Evolutionary conservation across 2,329 filamentous ascomycete genomes (phyloP), one percentile per base, ranked within the genome.

Genomic region (Alternaria dauci): DNA sequence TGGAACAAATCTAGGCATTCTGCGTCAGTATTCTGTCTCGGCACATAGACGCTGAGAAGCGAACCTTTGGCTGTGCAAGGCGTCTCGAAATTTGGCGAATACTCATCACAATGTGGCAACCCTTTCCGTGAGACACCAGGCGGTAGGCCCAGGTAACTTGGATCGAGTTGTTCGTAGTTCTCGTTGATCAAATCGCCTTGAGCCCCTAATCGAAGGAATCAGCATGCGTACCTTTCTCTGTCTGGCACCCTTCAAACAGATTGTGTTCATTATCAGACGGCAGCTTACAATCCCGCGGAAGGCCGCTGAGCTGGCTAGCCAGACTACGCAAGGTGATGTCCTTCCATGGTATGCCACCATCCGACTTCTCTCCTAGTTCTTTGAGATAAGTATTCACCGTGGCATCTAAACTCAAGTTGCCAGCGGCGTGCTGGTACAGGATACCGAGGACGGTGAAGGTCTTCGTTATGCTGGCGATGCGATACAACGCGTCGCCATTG

Each of bases 251-350:
- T 4, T 30, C 41, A 12, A 50, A 36, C 34, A 44, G 32, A 52
- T 43, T 46, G 2, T 36, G 38, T 2, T 52, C 7, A 23, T 23
- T 23, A 14, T 32, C 30, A 32, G 11, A 8, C 5, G 36, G 46
- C 9, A 55, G 50, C 68, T 38, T 72, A 71, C 78, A 79, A 43
- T 82, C 79, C 36, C 80, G 71, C 12, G 80, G 79, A 32, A 82
- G 75, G 28, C 80, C 80, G 54, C 76, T 75, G 25, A 82, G 63
- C 52, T 82, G 81, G 62, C 79, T 80, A 1, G 80, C 79, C n/a
- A 82, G 65, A 44, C 68, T 76, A 8, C 80, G 73, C 53, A 82
- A 64, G 1, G 80, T 81, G 52, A 81, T 81, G 51, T 81, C 76
- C 28, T 80, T 77, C 78, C 79, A 82, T 4, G 73, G 72, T 36